Conservation (phyloP, 306 rosid species). For the Canavalia ensiformis region DNA sequence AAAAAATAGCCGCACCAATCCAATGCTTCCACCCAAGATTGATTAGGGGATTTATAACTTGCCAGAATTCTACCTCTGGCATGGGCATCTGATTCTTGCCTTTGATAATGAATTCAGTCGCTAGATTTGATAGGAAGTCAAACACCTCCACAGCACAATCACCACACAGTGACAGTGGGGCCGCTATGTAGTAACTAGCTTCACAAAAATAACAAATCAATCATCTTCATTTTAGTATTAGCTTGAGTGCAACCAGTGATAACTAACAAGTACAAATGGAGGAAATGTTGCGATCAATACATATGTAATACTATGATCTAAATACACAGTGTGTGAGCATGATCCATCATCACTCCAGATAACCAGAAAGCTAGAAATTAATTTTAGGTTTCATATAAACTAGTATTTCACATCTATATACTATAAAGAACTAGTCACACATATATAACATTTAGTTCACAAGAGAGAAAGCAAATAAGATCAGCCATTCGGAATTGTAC, state of each 20-base stretch:
- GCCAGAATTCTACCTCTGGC: constrained; percentile 65
- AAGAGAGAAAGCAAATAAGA: not conserved
- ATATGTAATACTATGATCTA: not conserved
- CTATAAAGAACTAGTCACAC: constrained; percentile 17
- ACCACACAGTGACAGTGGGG: constrained; percentile 88
- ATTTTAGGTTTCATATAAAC: constrained; percentile 23
- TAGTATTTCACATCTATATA: constrained; percentile 1
- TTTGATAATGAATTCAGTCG: constrained; percentile 70
- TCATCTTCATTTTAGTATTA: constrained; percentile 39
- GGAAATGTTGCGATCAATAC: constrained; percentile 12
- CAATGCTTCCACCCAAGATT: constrained; percentile 81
- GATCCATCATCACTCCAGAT: constrained; percentile 20
- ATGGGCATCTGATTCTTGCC: constrained; percentile 72
- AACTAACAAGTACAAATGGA: constrained; percentile 26
- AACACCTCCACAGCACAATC: constrained; percentile 68
- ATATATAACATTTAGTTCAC: constrained; percentile 21
- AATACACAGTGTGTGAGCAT: not conserved
- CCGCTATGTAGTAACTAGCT: constrained; percentile 85
- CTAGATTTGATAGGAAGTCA: constrained; percentile 54
- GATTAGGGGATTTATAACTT: constrained; percentile 63
- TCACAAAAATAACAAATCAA: constrained; percentile 58
- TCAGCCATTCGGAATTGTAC: constrained; percentile 21
- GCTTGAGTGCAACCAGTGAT: constrained; percentile 33
- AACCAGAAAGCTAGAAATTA: constrained; percentile 10
- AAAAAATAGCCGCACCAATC: constrained; percentile 76